Base-by-base conservation (phyloP, 805 yeast genomes). In the Teunomyces stri region DNA sequence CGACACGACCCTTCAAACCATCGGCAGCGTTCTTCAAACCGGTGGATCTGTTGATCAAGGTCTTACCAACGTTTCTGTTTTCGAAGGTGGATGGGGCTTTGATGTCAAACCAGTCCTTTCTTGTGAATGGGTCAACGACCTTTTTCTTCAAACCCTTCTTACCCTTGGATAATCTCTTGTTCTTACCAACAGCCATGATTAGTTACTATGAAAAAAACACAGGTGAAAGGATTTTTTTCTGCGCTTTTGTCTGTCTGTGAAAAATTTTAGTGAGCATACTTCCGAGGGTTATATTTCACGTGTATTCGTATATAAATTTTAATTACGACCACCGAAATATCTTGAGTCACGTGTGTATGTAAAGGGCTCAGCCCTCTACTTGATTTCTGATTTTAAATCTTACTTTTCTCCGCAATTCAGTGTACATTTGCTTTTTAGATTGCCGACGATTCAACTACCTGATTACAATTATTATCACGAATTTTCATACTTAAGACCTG, bases 71-170 rank as follows among this genome's bases (percentile, higher is more conserved):
- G 69, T 88, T 88, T 81, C 97, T 91, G 87, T 89, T 89, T 80
- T 91, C 97, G 70, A 92, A 92, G 68, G 97, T 90, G 69, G 97
- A 85, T 72, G 99, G 99, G 63, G 98, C 99, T 83, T 91, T 91
- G 81, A 91, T 89, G 78, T 88, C 96, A 76, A 81, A 91, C 98
- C 98, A 92, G 69, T 92, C 98, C 81, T 92, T 92, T 79, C 91
- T 90, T 85, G 96, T 83, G 94, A 92, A 92, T 72, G 99, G 98
- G 84, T 92, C 99, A 65, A 90, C 96, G 73, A 88, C 94, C 87
- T 86, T 92, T 96, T 92, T 94, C 96, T 94, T 92, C 78, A 90
- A 80, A 72, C 98, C 97, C 81, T 94, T 94, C 89, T 87, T 86
- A 72, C 92, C 92, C 75, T 80, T 79, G 74, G 85, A 81, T 68